Evolutionary conservation across 2,329 filamentous ascomycete genomes (phyloP).

Genomic region (Purpureocillium lavendulum): DNA sequence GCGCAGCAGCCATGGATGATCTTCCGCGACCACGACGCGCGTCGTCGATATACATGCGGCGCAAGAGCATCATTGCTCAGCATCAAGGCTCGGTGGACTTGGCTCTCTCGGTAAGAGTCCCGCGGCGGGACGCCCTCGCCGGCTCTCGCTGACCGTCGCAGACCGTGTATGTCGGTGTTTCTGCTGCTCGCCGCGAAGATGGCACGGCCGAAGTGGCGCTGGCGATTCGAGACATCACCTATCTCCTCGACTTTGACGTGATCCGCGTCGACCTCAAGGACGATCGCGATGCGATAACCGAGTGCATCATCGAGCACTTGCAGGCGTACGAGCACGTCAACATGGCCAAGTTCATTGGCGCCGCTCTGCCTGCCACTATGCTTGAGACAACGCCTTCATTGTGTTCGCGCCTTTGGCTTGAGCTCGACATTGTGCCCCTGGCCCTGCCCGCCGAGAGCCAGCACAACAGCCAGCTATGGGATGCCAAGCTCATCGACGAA

Average conservation of each 20-base stretch:
- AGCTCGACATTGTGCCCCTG: conserved; percentile 68
- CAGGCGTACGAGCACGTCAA: conserved; percentile 55
- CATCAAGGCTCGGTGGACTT: conserved; percentile 19
- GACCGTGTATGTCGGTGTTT: conserved; percentile 47
- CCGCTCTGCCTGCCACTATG: conserved; percentile 27
- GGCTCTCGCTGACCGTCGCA: too few species aligned
- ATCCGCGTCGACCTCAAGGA: conserved; percentile 35
- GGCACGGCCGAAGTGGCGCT: conserved; percentile 52
- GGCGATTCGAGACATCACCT: conserved; percentile 65
- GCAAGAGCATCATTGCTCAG: background rate
- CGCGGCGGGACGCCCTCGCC: too few species aligned
- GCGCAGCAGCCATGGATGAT: too few species aligned
- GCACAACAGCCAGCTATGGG: conserved; percentile 35
- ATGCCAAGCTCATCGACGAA: conserved; percentile 60
- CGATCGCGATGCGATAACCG: conserved; percentile 39
- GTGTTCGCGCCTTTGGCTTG: conserved; percentile 64
- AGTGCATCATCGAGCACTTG: conserved; percentile 51
- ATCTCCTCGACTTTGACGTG: conserved; percentile 65
- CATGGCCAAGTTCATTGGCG: conserved; percentile 66
- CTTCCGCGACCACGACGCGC: background rate
- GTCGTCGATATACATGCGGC: background rate
- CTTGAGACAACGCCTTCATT: conserved; percentile 44
- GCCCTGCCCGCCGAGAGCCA: conserved; percentile 43
- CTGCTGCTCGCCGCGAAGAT: conserved; percentile 42
- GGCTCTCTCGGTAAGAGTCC: too few species aligned